A percentile compares a stretch with the other conserved stretches of the same genome.
phyloP scores from a whole-genome alignment of 2,329 filamentous ascomycete species.

The Ceratocystis huliohia region DNA sequence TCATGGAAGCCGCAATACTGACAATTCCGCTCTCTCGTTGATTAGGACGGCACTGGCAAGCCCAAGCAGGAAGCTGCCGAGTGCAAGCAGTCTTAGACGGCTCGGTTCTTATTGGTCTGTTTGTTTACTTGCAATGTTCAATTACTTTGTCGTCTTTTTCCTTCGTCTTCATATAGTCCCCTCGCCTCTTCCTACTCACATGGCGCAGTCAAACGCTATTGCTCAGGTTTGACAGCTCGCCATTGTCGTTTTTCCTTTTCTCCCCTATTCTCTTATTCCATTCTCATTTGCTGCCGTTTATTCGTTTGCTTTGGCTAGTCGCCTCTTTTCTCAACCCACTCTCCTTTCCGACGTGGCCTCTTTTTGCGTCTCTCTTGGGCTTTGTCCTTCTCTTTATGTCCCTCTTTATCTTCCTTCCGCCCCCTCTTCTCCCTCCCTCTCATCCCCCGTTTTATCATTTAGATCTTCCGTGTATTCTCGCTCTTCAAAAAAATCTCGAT shows the following conservation, averaged over 20 bases:
- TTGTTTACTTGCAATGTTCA: not conserved
- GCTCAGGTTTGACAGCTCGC: conserved; percentile 4
- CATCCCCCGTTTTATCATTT: not conserved
- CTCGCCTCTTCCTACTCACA: not conserved
- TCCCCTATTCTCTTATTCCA: not conserved
- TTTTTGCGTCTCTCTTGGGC: not conserved
- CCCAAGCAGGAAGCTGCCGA: conserved; percentile 89
- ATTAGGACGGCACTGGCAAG: conserved; percentile 71
- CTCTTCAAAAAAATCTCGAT: conserved; percentile 1
- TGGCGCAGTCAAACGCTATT: not conserved
- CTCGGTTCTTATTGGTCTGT: not conserved
- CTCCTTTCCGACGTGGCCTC: conserved; percentile 8
- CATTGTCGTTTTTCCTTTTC: not conserved
- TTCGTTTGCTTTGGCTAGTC: not conserved
- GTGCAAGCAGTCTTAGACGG: conserved; percentile 80
- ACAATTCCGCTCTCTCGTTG: conserved; percentile 2
- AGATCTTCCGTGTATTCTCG: conserved; percentile 11
- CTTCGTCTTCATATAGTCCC: conserved; percentile 1
- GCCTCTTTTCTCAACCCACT: not conserved
- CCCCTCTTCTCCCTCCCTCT: not conserved
- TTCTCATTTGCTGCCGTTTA: not conserved
- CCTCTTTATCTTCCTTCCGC: not conserved
- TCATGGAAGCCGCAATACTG: not conserved
- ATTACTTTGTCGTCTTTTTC: conserved; percentile 16
- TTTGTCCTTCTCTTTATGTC: not conserved